phyloP scores from a whole-genome alignment of 208 protist genomes.

The Herpetomonas tarakana region DNA sequence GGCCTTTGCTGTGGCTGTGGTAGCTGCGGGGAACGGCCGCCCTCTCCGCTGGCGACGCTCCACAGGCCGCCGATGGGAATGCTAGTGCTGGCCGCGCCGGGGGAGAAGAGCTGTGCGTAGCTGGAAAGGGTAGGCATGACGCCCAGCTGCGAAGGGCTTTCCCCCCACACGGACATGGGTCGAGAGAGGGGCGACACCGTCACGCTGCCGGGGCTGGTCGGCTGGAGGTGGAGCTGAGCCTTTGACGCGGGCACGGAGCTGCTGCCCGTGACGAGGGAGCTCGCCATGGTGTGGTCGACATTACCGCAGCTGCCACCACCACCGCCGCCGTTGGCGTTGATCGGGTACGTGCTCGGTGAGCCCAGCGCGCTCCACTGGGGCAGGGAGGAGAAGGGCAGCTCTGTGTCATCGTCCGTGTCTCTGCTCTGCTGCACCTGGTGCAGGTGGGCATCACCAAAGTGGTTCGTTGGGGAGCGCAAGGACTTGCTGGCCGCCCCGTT shows the following conservation, averaged over 20 bases:
- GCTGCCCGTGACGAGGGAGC: not conserved
- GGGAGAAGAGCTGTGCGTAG: not conserved
- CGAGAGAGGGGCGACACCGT: constrained; percentile 3
- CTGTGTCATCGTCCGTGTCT: not conserved
- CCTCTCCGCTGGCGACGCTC: not conserved
- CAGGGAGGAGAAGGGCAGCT: not conserved
- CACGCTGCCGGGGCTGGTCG: not conserved
- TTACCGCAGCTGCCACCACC: not conserved
- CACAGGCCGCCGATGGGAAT: not conserved
- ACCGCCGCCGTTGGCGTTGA: not conserved
- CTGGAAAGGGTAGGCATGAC: not conserved
- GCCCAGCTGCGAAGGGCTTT: not conserved
- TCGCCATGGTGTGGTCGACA: not conserved
- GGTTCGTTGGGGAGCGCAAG: not conserved
- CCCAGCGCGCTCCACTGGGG: not conserved
- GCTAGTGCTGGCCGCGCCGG: not conserved
- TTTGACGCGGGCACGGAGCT: not conserved
- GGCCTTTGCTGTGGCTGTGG: no score
- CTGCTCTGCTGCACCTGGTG: no score
- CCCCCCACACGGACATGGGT: constrained; percentile 1
- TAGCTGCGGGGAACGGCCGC: no score
- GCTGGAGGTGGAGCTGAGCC: not conserved
- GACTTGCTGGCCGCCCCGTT: not conserved
- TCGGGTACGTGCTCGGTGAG: not conserved
- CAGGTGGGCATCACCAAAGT: no score